phyloP scores from a whole-genome alignment of 78 protist genomes.

The Dictyostelium intermedium region DNA sequence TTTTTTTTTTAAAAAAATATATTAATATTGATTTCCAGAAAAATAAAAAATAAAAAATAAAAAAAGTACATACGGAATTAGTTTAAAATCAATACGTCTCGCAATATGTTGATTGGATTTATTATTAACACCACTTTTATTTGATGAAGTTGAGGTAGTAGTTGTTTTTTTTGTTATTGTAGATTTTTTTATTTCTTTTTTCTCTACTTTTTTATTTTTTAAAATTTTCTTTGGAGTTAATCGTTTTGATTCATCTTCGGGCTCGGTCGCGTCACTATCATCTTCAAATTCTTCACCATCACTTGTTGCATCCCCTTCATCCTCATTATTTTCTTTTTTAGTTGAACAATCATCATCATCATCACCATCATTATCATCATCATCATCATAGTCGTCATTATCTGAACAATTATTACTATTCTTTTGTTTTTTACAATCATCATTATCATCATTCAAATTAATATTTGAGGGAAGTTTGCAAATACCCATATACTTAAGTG shows the following conservation, averaged over 20 bases:
- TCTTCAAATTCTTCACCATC: neutral
- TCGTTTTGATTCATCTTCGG: constrained; percentile 16
- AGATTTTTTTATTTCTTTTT: neutral
- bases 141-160: neutral
- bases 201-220: neutral
- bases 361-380: neutral
- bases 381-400: neutral
- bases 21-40: too few relatives aligned
- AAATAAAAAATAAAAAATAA: neutral
- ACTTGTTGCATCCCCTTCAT: neutral
- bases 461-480: constrained; percentile 8
- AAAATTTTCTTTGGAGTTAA: neutral
- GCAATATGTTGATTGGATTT: neutral
- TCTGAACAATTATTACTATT: neutral
- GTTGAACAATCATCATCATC: neutral
- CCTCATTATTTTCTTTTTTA: neutral
- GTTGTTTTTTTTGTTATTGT: neutral
- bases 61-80: constrained; percentile 32
- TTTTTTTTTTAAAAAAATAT: too few relatives aligned
- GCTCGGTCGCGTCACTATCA: neutral
- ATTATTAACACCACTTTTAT: neutral
- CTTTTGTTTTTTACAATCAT: neutral
- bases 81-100: constrained; percentile 53
- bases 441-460: neutral
- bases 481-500: constrained; percentile 61